These are phyloP conservation scores for Excoecaria agallocha DNA, from an alignment of 345 rosid genomes.

Conservation along the genomic window DNA sequence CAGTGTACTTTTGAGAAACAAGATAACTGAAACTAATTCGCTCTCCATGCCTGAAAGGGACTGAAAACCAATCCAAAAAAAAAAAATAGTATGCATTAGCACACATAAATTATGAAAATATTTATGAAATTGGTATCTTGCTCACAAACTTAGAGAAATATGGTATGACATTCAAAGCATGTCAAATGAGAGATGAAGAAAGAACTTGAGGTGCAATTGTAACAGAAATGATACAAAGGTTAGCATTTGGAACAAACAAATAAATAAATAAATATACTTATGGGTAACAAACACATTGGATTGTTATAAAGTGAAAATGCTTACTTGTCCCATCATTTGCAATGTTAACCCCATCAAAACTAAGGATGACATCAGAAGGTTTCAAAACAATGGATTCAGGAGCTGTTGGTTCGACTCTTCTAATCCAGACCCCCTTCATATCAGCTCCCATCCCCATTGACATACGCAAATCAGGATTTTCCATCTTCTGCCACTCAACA, in stretches of 20 bases:
- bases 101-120: not conserved
- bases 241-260: not conserved
- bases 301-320: not conserved
- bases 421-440: constrained; percentile 86
- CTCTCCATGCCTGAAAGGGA: constrained; percentile 94
- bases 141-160: not conserved
- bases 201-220: too few relatives aligned
- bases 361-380: constrained; percentile 82
- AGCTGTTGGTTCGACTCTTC: constrained; percentile 91
- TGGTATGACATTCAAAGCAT: not conserved
- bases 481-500: constrained; percentile 99
- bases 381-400: constrained; percentile 77
- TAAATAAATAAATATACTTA: not conserved
- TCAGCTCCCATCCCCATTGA: constrained; percentile 78
- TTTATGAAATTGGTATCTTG: not conserved
- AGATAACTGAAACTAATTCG: constrained; percentile 93
- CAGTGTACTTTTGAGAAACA: constrained; percentile 88
- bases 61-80: constrained; percentile 43
- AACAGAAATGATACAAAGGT: too few relatives aligned
- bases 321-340: constrained; percentile 97
- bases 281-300: too few relatives aligned
- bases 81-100: not conserved
- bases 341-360: constrained; percentile 80
- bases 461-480: constrained; percentile 78
- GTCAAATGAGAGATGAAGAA: not conserved